Percentiles rank a stretch among this genome's conserved stretches.
phyloP scores from a whole-genome alignment of 768 basidiomycete genomes.

The Gymnopilus dilepis region DNA sequence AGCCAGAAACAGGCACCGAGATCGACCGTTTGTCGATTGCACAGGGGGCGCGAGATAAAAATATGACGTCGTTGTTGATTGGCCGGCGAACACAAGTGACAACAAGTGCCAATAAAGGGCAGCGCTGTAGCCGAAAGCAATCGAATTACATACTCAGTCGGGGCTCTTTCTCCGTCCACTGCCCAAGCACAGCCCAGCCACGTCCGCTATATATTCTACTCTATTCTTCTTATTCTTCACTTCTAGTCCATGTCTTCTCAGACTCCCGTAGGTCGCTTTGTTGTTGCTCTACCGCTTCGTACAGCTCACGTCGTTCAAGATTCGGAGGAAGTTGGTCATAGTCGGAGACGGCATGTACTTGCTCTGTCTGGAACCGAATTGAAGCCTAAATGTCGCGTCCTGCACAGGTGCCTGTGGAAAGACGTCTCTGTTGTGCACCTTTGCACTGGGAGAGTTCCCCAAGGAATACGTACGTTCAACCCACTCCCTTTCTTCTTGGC shows the following conservation, averaged over 20 bases:
- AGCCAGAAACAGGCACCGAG: neutral
- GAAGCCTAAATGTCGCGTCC: slow-evolving; percentile 27
- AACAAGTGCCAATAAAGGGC: slow-evolving; percentile 25
- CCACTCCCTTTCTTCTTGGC: slow-evolving; percentile 18
- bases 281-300: slow-evolving; percentile 11
- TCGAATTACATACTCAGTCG: slow-evolving; percentile 17
- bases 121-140: slow-evolving; percentile 13
- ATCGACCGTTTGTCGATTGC: neutral
- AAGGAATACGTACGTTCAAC: slow-evolving; percentile 84
- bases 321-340: slow-evolving; percentile 94
- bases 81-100: slow-evolving; percentile 15
- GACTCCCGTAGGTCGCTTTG: slow-evolving; percentile 55
- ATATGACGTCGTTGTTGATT: slow-evolving; percentile 23
- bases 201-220: slow-evolving; percentile 28
- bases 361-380: slow-evolving; percentile 17
- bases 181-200: slow-evolving; percentile 13
- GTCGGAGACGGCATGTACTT: slow-evolving; percentile 87
- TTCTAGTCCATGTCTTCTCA: slow-evolving; percentile 49
- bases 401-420: slow-evolving; percentile 91
- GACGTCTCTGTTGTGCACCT: slow-evolving; percentile 88
- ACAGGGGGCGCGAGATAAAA: slow-evolving; percentile 1
- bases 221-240: slow-evolving; percentile 18
- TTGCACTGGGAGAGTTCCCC: slow-evolving; percentile 93
- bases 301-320: slow-evolving; percentile 49
- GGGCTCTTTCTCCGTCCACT: slow-evolving; percentile 22